Percentiles rank a stretch among this genome's conserved stretches.
These are phyloP conservation scores for Thalassia testudinum DNA, from an alignment of 116 monocot genomes.

Conservation along the genomic window DNA sequence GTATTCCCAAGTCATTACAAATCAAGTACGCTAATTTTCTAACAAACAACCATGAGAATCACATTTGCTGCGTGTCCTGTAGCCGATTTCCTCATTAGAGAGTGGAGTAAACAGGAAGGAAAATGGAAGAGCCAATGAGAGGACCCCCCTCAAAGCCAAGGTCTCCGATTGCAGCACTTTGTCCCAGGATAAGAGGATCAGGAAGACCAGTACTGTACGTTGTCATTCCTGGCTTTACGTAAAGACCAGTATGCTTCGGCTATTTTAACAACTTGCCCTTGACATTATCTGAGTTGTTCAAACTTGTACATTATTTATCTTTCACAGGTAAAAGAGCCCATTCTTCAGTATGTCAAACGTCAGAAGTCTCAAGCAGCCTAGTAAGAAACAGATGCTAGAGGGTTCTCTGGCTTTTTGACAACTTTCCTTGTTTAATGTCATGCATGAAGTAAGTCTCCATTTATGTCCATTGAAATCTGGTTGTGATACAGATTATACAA, in stretches of 20 bases:
- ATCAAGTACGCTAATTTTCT: too few species aligned
- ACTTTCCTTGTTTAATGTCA: too few species aligned
- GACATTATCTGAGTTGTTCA: neutral
- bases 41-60: neutral
- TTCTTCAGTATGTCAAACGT: slow-evolving; percentile 67
- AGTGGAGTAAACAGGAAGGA: slow-evolving; percentile 51
- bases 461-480: too few species aligned
- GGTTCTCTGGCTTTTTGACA: too few species aligned
- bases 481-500: too few species aligned
- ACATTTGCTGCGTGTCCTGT: neutral
- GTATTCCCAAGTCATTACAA: too few species aligned
- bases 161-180: slow-evolving; percentile 15
- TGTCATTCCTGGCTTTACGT: neutral
- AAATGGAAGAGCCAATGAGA: slow-evolving; percentile 2
- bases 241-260: neutral
- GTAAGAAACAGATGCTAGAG: too few species aligned
- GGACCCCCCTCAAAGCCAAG: neutral
- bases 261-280: neutral
- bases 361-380: slow-evolving; percentile 27
- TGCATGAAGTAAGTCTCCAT: too few species aligned
- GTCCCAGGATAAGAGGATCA: slow-evolving; percentile 42
- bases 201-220: slow-evolving; percentile 62
- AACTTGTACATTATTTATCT: too few species aligned
- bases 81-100: slow-evolving; percentile 80
- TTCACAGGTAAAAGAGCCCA: slow-evolving; percentile 77